Evolutionary conservation across 2,329 filamentous ascomycete genomes (phyloP).

Genomic region (Aspergillus quadrilineatus): DNA sequence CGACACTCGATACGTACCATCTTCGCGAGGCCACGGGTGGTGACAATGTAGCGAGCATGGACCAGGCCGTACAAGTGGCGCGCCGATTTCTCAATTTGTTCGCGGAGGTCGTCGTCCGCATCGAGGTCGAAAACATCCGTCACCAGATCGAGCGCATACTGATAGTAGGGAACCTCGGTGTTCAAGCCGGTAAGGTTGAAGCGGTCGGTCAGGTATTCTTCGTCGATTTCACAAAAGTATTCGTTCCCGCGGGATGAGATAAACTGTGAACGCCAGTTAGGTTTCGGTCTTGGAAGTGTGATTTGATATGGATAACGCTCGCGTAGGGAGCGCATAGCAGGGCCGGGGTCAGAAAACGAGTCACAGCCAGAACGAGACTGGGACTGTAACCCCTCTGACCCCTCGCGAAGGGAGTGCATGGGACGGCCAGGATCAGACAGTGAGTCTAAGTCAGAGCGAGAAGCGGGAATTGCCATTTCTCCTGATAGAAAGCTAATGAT

Average conservation of each 20-base stretch:
- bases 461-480: neutral
- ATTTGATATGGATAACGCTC: constrained; percentile 2
- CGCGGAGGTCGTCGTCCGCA: constrained; percentile 96
- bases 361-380: neutral
- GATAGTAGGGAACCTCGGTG: constrained; percentile 97
- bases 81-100: constrained; percentile 96
- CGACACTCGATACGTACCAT: constrained; percentile 68
- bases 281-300: constrained; percentile 1
- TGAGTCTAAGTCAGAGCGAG: neutral
- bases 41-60: constrained; percentile 95
- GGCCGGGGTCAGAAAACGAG: constrained; percentile 3
- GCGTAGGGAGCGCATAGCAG: neutral
- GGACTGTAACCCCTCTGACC: neutral
- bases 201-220: constrained; percentile 95
- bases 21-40: constrained; percentile 86
- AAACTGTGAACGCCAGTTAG: constrained; percentile 61
- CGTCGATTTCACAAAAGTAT: constrained; percentile 99
- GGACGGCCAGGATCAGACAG: constrained; percentile 5
- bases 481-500: neutral
- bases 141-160: constrained; percentile 95
- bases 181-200: constrained; percentile 98
- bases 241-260: constrained; percentile 97
- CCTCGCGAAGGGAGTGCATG: neutral
- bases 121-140: constrained; percentile 98
- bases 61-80: constrained; percentile 94